Conservation (phyloP, 2,329 filamentous ascomycete genomes). For the Penicillium nordicum region DNA sequence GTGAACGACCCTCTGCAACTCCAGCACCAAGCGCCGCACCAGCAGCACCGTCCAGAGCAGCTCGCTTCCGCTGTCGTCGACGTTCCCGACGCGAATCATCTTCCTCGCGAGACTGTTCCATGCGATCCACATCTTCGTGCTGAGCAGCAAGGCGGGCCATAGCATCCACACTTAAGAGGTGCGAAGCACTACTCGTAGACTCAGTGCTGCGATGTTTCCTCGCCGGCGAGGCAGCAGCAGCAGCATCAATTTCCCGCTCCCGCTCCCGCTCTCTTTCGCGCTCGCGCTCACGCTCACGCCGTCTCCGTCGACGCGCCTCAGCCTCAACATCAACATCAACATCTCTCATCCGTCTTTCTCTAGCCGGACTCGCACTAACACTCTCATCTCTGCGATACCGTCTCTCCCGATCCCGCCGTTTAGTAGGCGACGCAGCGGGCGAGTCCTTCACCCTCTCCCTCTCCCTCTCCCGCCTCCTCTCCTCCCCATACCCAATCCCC, state of each 20-base stretch:
- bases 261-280: conserved; percentile 8
- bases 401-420: conserved; percentile 32
- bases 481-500: conserved; percentile 17
- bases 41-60: conserved; percentile 21
- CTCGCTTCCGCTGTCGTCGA: conserved; percentile 26
- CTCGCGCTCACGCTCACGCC: conserved; percentile 20
- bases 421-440: conserved; percentile 36
- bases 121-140: conserved; percentile 54
- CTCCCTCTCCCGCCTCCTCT: conserved; percentile 10
- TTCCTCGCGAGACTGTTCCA: conserved; percentile 42
- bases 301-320: conserved; percentile 27
- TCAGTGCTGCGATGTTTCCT: conserved; percentile 42
- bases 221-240: conserved; percentile 13
- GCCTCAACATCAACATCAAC: conserved; percentile 20
- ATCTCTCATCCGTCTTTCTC: conserved; percentile 21
- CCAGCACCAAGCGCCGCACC: conserved; percentile 16
- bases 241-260: conserved; percentile 15
- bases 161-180: conserved; percentile 52
- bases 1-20: conserved; percentile 30
- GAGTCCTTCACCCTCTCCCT: conserved; percentile 36
- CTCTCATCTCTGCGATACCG: conserved; percentile 29
- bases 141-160: conserved; percentile 64
- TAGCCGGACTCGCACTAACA: conserved; percentile 23
- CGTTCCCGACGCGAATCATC: conserved; percentile 24
- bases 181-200: conserved; percentile 43